Percentiles rank a stretch among this genome's conserved stretches.
phyloP scores from a whole-genome alignment of 768 basidiomycete genomes.

The Suillus occidentalis region DNA sequence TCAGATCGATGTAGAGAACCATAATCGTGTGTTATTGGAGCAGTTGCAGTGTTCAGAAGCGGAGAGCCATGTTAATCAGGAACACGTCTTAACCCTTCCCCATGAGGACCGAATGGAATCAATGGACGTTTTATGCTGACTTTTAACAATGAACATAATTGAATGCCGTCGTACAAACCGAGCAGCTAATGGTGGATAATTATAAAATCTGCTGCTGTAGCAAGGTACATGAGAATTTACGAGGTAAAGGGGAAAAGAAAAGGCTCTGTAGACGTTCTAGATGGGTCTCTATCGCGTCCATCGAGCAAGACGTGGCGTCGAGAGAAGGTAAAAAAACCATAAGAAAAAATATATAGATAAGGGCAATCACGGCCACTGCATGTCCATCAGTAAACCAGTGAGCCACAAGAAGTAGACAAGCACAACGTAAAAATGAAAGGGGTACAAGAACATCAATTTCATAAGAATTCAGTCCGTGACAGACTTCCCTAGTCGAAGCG shows the following conservation, averaged over 20 bases:
- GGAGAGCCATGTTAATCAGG: not conserved
- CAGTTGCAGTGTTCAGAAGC: not conserved
- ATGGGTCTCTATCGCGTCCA: not conserved
- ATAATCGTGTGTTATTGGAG: not conserved
- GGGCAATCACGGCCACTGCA: not conserved
- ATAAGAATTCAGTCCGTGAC: slow-evolving; percentile 3
- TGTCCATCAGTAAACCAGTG: slow-evolving; percentile 4
- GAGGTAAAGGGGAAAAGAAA: not conserved
- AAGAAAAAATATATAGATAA: not conserved
- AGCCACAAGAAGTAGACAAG: not conserved
- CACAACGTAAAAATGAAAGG: not conserved
- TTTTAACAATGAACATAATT: not conserved
- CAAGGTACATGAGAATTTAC: not conserved
- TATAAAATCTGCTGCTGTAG: not conserved
- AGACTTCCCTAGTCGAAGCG: slow-evolving; percentile 21
- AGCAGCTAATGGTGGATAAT: not conserved
- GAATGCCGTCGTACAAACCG: not conserved
- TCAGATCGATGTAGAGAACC: slow-evolving; percentile 3
- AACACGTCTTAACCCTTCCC: not conserved
- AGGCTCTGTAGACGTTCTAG: slow-evolving; percentile 2
- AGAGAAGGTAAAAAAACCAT: not conserved
- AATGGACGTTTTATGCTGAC: not conserved
- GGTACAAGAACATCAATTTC: not conserved
- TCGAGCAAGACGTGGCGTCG: not conserved
- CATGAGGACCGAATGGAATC: not conserved